phyloP scores from a whole-genome alignment of 2,329 filamentous ascomycete species.

The Cordyceps fumosorosea region DNA sequence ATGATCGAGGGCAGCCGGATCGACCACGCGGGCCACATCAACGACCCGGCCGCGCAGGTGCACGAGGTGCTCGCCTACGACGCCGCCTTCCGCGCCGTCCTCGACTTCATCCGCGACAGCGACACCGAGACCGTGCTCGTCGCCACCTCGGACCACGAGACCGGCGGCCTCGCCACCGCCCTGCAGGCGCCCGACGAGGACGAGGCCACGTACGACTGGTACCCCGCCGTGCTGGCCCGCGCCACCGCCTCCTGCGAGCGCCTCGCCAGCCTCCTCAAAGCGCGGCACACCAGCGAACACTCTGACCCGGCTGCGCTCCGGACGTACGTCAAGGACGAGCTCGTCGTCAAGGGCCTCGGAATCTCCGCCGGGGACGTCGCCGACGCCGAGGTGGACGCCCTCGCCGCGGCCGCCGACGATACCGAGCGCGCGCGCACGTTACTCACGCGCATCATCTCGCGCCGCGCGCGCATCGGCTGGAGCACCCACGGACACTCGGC shows the following conservation, averaged over 20 bases:
- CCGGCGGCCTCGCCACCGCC: slow-evolving; percentile 78
- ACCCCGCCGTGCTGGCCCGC: slow-evolving; percentile 67
- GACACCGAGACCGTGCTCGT: slow-evolving; percentile 73
- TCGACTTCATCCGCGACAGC: slow-evolving; percentile 76
- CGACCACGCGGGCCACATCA: slow-evolving; percentile 85
- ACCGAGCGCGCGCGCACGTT: slow-evolving; percentile 47
- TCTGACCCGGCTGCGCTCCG: slow-evolving; percentile 37
- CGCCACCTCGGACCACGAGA: slow-evolving; percentile 92
- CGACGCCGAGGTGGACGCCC: slow-evolving; percentile 60
- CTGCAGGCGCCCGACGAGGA: slow-evolving; percentile 54
- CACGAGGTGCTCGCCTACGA: slow-evolving; percentile 96
- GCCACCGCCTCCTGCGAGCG: slow-evolving; percentile 74
- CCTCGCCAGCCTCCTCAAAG: slow-evolving; percentile 55
- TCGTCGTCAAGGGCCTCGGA: slow-evolving; percentile 67
- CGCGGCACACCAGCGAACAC: slow-evolving; percentile 35
- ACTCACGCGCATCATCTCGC: slow-evolving; percentile 81
- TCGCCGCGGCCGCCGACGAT: slow-evolving; percentile 54
- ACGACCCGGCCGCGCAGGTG: slow-evolving; percentile 78
- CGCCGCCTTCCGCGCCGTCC: slow-evolving; percentile 70
- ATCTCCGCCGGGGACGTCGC: slow-evolving; percentile 59
- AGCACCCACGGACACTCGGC: slow-evolving; percentile 87
- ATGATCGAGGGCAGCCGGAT: slow-evolving; percentile 98
- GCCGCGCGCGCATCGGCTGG: slow-evolving; percentile 88
- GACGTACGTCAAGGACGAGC: slow-evolving; percentile 59
- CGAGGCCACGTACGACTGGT: slow-evolving; percentile 64